Percentiles rank a stretch among this genome's conserved stretches.
These are phyloP conservation scores for Sisymbrium irio DNA, from an alignment of 345 rosid species.

Conservation along the genomic window DNA sequence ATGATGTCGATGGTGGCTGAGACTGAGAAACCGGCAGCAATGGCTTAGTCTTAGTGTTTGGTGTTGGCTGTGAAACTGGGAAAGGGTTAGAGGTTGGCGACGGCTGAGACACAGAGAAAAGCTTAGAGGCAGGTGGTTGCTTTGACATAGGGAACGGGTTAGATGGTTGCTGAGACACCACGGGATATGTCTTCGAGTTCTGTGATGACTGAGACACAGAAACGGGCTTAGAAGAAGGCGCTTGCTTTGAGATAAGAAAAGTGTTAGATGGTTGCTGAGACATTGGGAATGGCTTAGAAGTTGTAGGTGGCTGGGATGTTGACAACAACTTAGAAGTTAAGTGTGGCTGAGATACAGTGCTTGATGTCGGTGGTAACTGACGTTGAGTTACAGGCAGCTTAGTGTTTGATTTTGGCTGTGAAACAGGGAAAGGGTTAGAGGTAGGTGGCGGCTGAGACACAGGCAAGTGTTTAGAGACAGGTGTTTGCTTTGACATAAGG, in stretches of 20 bases:
- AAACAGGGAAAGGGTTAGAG: background rate
- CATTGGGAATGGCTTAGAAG: too few species aligned
- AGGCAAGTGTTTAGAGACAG: background rate
- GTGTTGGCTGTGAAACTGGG: background rate
- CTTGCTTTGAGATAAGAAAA: background rate
- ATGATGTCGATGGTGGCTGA: background rate
- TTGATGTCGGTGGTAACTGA: background rate
- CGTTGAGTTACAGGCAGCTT: too few species aligned
- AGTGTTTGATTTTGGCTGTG: conserved; percentile 1
- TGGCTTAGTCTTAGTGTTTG: background rate
- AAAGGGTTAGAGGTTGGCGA: background rate
- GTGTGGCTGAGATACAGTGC: too few species aligned
- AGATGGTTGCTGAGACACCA: background rate
- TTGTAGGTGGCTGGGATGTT: too few species aligned
- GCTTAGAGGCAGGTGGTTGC: background rate
- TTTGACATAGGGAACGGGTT: background rate
- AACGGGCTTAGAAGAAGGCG: background rate
- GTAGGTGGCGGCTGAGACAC: background rate
- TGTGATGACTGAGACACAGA: background rate
- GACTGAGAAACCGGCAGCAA: conserved; percentile 6
- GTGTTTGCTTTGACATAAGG: background rate
- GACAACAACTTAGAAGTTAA: background rate
- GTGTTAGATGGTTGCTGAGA: background rate
- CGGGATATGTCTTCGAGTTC: background rate
- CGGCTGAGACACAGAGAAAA: background rate